Evolutionary conservation across 1,284 basidiomycete genomes (phyloP).

Genomic region (Tylopilus orsonianus): DNA sequence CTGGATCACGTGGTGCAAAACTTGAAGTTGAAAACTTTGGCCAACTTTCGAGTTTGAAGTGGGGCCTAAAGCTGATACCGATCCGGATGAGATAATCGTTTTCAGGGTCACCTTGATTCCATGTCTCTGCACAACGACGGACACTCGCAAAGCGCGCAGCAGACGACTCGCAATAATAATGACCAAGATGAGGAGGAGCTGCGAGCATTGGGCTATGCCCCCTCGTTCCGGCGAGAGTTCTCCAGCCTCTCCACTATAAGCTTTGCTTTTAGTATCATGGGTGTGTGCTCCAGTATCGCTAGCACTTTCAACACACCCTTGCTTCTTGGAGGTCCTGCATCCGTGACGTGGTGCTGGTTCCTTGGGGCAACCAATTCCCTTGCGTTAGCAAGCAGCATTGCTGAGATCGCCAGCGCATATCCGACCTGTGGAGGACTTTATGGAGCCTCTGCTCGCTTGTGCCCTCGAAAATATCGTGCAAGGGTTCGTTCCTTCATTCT

Average conservation of each 20-base stretch:
- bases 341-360: constrained; percentile 85
- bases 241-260: constrained; percentile 68
- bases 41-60: too few species aligned
- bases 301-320: constrained; percentile 83
- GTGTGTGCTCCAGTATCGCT: constrained; percentile 76
- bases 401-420: constrained; percentile 78
- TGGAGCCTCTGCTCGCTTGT: constrained; percentile 75
- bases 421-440: constrained; percentile 82
- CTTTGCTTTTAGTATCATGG: constrained; percentile 40
- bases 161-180: not conserved
- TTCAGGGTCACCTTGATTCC: not conserved
- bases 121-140: constrained; percentile 5
- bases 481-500: constrained; percentile 35
- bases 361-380: constrained; percentile 76
- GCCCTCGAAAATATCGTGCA: constrained; percentile 67
- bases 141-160: not conserved
- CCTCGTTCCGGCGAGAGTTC: constrained; percentile 81
- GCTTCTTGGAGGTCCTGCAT: constrained; percentile 73
- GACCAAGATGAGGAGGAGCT: constrained; percentile 60
- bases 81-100: not conserved
- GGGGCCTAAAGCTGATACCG: too few species aligned
- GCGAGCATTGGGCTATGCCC: constrained; percentile 69
- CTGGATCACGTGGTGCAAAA: too few species aligned
- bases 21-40: too few species aligned
- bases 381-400: constrained; percentile 73